These are phyloP conservation scores for Sclerotinia glacialis DNA, from an alignment of 2,329 filamentous ascomycete species.

Conservation along the genomic window DNA sequence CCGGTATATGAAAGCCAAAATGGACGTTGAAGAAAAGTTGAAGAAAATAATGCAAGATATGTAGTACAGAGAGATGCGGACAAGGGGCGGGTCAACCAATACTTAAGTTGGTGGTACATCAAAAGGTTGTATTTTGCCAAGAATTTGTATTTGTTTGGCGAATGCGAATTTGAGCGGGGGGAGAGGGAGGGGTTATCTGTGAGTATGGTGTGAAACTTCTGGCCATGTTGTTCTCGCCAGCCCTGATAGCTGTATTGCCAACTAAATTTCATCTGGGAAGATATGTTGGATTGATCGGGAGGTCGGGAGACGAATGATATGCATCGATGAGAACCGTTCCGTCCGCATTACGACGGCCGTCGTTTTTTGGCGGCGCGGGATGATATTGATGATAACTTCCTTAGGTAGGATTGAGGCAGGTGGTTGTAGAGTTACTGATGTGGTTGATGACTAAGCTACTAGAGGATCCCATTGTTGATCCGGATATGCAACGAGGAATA, in stretches of 20 bases:
- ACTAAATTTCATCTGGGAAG: constrained; percentile 5
- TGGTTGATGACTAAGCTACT: not conserved
- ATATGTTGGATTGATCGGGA: constrained; percentile 5
- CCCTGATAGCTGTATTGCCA: not conserved
- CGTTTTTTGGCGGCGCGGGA: constrained; percentile 5
- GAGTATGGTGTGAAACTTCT: constrained; percentile 6
- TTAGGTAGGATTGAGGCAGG: not conserved
- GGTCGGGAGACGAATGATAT: not conserved
- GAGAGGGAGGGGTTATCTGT: constrained; percentile 11
- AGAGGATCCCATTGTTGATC: not conserved
- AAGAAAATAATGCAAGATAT: constrained; percentile 5
- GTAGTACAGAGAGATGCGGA: not conserved
- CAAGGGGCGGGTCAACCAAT: constrained; percentile 6
- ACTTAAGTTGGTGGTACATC: constrained; percentile 2
- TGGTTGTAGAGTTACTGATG: not conserved
- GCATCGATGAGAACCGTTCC: constrained; percentile 3
- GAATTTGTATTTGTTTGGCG: constrained; percentile 2
- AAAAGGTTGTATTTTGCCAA: constrained; percentile 14
- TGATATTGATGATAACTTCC: constrained; percentile 2
- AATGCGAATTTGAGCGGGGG: constrained; percentile 9
- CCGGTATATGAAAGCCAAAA: constrained; percentile 7
- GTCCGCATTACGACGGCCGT: constrained; percentile 7
- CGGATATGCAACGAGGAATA: not conserved
- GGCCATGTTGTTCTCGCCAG: constrained; percentile 7
- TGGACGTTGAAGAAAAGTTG: not conserved